Base-by-base conservation (phyloP, 441 rosid species). In the Erodium texanum region DNA sequence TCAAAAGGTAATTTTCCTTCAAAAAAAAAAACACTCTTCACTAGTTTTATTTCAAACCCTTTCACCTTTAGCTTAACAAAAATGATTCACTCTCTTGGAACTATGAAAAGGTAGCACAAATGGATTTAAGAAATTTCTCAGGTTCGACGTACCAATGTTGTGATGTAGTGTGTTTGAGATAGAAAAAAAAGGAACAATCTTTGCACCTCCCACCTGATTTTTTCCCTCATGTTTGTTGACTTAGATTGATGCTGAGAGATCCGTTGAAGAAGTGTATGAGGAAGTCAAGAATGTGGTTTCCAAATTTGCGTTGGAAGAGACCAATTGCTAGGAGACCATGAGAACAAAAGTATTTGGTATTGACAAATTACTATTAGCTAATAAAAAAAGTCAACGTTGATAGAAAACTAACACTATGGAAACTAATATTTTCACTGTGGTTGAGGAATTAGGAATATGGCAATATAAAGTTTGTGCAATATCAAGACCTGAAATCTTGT, bases 171-270 rank as follows among this genome's bases (percentile, higher is more conserved):
- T 41, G 38, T 34, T 34, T 34, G 38, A 34, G 7, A 34, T 34
- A 34, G 38, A 34, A 34, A 34, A 32, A 0, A n/a, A n/a, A n/a
- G 38, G 38, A 34, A 34, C 0, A 34, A 2, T 34, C 38, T 27
- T 27, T 27, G 29, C 29, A 27, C 29, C 4, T 27, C 4, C 29
- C 29, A 12, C 9, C 23, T 10, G 32, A 8, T 15, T 12, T 22
- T 38, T 18, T 52, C 15, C 15, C 22, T 18, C 16, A 29, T 27
- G 63, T 22, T 56, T 68, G 67, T 5, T 24, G 36, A 48, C 43
- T 45, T 38, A 84, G 86, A 77, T 77, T 68, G 66, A 82, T 70
- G 91, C 86, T 2, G 75, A 76, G 68, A 79, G 77, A 75, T 75
- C 86, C 22, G 54, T 70, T 23, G 79, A 82, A 67, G 83, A 80